Evolutionary conservation across 768 basidiomycete genomes (phyloP), one percentile per base, ranked within the genome.

Genomic region (Mycena vulgaris): DNA sequence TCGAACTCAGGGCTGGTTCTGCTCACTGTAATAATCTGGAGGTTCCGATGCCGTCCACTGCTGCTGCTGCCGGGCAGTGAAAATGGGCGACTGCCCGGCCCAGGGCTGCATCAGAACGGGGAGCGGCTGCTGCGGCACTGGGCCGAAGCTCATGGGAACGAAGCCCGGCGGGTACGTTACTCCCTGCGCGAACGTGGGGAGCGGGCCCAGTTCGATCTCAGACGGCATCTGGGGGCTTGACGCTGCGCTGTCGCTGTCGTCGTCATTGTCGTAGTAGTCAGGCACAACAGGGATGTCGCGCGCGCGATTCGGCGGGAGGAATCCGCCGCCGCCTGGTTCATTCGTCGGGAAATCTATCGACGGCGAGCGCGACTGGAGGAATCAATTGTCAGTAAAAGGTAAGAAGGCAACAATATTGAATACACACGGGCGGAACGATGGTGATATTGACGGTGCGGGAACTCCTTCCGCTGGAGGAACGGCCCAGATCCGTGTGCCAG

Each of bases 111-210:
- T 8, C n/a, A 7, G 21, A 6, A 25, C 11, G 23, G 62, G 63
- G 30, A 65, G 63, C 13, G 63, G 19, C 56, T 39, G 55, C 6
- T 8, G 17, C 14, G 60, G 45, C 33, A 16, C 9, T 9, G 64
- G 52, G 10, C 8, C 31, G 30, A 51, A 21, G 52, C 47, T 42
- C 55, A 45, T 48, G 3, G 64, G 64, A 21, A 70, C 60, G 27
- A 70, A 70, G 1, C 64, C 69, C 5, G 53, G 45, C 3, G 69
- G 69, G 19, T 49, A 61, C n/a, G 47, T 57, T 16, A 66, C 69
- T 31, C 64, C 64, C 60, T 66, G 69, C 6, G 64, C 64, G 33
- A 66, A 70, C 9, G 64, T 64, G 8, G 69, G 69, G 3, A 70
- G 55, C n/a, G 69, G 69, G 3, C 59, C 53, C 33, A 70, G 13